Base-by-base conservation (phyloP, 2,329 filamentous ascomycete genomes). In the Thielaviopsis cerberus region DNA sequence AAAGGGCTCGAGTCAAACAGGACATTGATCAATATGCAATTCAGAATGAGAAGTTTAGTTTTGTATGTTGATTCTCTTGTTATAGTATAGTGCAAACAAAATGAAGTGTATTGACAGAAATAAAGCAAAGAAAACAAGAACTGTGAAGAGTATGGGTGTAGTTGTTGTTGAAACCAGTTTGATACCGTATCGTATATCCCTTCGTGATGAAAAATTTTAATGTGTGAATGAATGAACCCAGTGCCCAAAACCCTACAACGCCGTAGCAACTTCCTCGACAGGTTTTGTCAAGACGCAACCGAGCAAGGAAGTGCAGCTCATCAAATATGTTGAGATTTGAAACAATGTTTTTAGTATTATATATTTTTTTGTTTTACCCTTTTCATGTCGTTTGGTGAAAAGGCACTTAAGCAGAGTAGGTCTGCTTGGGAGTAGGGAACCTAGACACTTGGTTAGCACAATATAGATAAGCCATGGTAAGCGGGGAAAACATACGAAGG, bases 371-470 rank as follows among this genome's bases (percentile, higher is more conserved):
- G 8, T 20, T 20, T 48, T 15, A 20, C 20, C 24, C 24, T 52
- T 52, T 52, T 8, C 1, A 22, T 17, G 15, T 4, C 17, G 4
- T 27, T 52, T 25, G 11, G 27, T 30, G 25, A 52, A 52, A 26
- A 52, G 15, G n/a, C 13, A 22, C 23, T 59, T 57, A 59, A 63
- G 76, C 68, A 65, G 77, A 71, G 73, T 88, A 91, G 64, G 80
- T 74, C 72, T 90, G 81, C 78, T 91, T 90, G 67, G 86, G 86
- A 76, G 82, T 86, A 64, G 87, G 87, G 76, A 82, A 90, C 64
- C 86, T 89, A 54, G 54, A 57, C 58, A 59, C 13, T 23, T 34
- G 10, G 25, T 25, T 23, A 25, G 27, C 25, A 34, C 17, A 50
- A 23, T 26, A 20, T 54, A 53, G 30, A 24, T n/a, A n/a, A n/a